These are phyloP conservation scores for Silene latifolia DNA, from an alignment of 148 eudicot species.

Conservation along the genomic window DNA sequence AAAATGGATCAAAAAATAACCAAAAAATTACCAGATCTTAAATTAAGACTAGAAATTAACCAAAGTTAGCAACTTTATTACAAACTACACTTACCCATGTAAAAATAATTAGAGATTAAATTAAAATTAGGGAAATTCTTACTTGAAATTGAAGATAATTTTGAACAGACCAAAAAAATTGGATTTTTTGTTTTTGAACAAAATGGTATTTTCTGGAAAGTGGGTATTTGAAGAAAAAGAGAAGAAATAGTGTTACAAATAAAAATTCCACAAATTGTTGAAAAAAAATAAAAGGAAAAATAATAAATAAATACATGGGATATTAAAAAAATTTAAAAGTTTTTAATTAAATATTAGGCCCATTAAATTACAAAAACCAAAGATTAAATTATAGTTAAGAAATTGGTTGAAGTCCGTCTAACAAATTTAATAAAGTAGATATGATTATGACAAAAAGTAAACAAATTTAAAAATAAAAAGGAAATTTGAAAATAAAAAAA, in stretches of 20 bases:
- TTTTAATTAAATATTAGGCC: constrained; percentile 42
- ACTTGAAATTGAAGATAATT: constrained; percentile 26
- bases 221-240: constrained; percentile 65
- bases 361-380: constrained; percentile 53
- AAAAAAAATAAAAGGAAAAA: constrained; percentile 21
- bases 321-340: constrained; percentile 41
- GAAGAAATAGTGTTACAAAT: constrained; percentile 38
- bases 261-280: constrained; percentile 24
- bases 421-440: constrained; percentile 64
- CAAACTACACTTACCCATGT: constrained; percentile 11
- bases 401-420: constrained; percentile 95
- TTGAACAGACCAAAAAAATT: constrained; percentile 22
- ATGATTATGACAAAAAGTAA: constrained; percentile 43
- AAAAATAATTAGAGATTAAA: constrained; percentile 16
- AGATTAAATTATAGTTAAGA: constrained; percentile 81
- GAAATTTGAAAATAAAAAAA: constrained; percentile 26
- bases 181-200: constrained; percentile 16
- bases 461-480: constrained; percentile 29
- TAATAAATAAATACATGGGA: constrained; percentile 34
- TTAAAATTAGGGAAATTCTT: constrained; percentile 17
- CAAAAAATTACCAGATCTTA: constrained; percentile 24
- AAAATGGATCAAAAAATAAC: constrained; percentile 18
- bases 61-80: constrained; percentile 29
- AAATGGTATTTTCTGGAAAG: constrained; percentile 43
- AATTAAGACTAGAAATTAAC: constrained; percentile 23